phyloP scores from a whole-genome alignment of 768 basidiomycete species.

The Suillus weaverae region DNA sequence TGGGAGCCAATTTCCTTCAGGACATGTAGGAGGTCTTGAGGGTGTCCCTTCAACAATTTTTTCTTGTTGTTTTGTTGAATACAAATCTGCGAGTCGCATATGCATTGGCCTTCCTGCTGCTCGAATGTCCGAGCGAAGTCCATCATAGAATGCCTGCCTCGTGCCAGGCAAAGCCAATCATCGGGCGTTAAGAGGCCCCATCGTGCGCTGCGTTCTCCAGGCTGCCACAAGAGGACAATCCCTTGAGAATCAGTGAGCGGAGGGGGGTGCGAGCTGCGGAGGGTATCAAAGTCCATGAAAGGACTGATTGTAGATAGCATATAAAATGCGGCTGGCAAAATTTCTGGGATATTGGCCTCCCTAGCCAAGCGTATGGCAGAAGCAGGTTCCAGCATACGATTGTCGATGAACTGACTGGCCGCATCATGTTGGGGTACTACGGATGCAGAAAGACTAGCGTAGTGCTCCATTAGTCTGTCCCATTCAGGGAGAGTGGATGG shows the following conservation, averaged over 20 bases:
- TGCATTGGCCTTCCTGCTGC: background rate
- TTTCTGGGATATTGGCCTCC: slow-evolving; percentile 37
- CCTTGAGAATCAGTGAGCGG: background rate
- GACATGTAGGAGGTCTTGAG: slow-evolving; percentile 1
- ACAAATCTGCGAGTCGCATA: background rate
- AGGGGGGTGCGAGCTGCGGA: background rate
- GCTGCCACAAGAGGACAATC: background rate
- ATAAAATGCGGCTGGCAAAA: slow-evolving; percentile 52
- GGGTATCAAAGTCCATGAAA: slow-evolving; percentile 19
- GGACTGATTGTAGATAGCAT: slow-evolving; percentile 37
- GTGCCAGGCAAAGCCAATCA: slow-evolving; percentile 1
- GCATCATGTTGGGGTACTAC: background rate
- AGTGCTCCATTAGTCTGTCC: slow-evolving; percentile 15
- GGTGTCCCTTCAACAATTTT: background rate
- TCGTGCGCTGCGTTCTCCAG: slow-evolving; percentile 1
- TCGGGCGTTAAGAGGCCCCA: slow-evolving; percentile 1
- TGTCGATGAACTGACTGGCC: slow-evolving; percentile 3
- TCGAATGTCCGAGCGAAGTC: background rate
- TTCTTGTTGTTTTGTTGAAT: background rate
- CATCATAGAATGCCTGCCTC: slow-evolving; percentile 2
- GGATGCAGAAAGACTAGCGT: background rate
- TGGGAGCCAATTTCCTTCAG: background rate
- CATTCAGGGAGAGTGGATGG: slow-evolving; percentile 27
- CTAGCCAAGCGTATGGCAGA: slow-evolving; percentile 43
- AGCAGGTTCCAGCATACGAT: slow-evolving; percentile 19